These are phyloP conservation scores for Dentipellis sp. DNA, from an alignment of 768 basidiomycete genomes.

Conservation along the genomic window DNA sequence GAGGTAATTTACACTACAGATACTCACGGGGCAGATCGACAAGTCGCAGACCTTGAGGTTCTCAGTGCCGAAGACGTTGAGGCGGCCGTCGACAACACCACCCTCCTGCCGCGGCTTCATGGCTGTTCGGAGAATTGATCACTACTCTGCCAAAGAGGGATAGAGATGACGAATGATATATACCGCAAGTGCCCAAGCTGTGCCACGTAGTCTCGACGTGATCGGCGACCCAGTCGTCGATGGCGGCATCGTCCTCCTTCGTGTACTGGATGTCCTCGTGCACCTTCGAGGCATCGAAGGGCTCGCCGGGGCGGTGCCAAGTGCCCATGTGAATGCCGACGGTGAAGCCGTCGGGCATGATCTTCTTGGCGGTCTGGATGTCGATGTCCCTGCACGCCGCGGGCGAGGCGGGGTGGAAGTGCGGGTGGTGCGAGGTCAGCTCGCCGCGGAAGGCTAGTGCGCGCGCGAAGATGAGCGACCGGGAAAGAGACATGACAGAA, in stretches of 20 bases:
- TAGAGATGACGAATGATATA: not conserved
- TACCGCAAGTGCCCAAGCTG: conserved; percentile 38
- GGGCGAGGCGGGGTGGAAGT: conserved; percentile 60
- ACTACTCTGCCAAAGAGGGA: not conserved
- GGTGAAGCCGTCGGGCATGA: conserved; percentile 51
- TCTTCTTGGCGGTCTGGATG: conserved; percentile 54
- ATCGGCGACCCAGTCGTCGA: conserved; percentile 61
- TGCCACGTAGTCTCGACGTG: conserved; percentile 78
- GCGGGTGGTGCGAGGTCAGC: conserved; percentile 64
- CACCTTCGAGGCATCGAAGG: conserved; percentile 44
- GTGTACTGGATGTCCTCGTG: conserved; percentile 60
- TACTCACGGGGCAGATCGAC: conserved; percentile 59
- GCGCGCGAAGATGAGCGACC: not conserved
- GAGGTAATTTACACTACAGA: not conserved
- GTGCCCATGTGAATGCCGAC: conserved; percentile 70
- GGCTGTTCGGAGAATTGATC: conserved; percentile 22
- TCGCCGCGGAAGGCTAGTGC: conserved; percentile 58
- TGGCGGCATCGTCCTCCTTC: conserved; percentile 60
- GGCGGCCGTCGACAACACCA: conserved; percentile 54
- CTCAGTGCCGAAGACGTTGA: conserved; percentile 56
- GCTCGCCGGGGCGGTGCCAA: conserved; percentile 51
- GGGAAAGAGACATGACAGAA: not conserved
- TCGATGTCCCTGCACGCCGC: conserved; percentile 56
- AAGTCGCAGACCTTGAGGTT: conserved; percentile 63
- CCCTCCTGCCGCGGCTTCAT: conserved; percentile 63